phyloP scores from a whole-genome alignment of 2,329 filamentous ascomycete genomes.

The Gnomoniopsis sp. region DNA sequence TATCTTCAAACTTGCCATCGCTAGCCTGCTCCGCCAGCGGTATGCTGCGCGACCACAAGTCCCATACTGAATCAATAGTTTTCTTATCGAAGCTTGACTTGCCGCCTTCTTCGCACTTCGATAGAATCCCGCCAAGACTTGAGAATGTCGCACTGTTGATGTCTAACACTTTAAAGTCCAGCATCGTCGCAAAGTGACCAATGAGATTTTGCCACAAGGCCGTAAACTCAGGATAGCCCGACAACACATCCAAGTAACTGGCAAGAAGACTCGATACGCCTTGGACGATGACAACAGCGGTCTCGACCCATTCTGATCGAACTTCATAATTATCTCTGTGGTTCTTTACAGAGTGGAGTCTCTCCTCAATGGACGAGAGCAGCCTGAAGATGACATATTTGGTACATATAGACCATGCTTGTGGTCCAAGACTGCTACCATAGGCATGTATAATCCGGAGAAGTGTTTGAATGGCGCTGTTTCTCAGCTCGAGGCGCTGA shows the following conservation, averaged over 20 bases:
- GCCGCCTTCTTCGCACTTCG: conserved; percentile 40
- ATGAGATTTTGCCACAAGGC: conserved; percentile 74
- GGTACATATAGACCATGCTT: conserved; percentile 81
- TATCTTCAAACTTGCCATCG: conserved; percentile 52
- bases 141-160: conserved; percentile 70
- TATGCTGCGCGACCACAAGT: conserved; percentile 66
- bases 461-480: conserved; percentile 86
- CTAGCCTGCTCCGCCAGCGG: conserved; percentile 44
- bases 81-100: conserved; percentile 43
- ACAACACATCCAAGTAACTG: conserved; percentile 72
- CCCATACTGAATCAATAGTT: conserved; percentile 63
- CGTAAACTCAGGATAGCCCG: conserved; percentile 63
- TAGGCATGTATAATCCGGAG: conserved; percentile 91
- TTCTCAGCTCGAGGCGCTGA: conserved; percentile 70
- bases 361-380: conserved; percentile 63
- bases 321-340: conserved; percentile 37
- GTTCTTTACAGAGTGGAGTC: conserved; percentile 40
- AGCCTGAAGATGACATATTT: conserved; percentile 78
- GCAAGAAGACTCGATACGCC: conserved; percentile 72
- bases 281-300: conserved; percentile 68
- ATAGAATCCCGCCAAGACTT: conserved; percentile 62
- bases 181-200: conserved; percentile 60
- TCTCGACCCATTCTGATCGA: conserved; percentile 66
- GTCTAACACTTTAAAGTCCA: conserved; percentile 63
- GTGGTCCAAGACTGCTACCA: conserved; percentile 71